phyloP scores from a whole-genome alignment of 805 yeast species.

The Scheffersomyces spartinae region DNA sequence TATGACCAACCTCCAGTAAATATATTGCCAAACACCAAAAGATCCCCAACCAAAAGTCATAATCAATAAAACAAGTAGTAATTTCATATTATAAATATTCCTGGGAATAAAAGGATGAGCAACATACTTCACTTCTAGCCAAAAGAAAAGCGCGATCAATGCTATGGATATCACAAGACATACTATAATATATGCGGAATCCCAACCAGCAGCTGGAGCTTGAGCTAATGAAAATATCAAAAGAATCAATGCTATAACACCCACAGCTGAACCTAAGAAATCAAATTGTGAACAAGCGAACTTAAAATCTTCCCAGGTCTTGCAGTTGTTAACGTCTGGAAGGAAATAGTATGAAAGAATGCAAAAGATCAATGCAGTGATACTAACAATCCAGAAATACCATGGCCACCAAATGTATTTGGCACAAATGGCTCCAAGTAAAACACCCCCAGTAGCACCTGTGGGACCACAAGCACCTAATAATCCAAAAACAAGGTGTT shows the following conservation, averaged over 20 bases:
- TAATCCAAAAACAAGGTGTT: conserved; percentile 42
- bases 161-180: conserved; percentile 42
- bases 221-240: conserved; percentile 67
- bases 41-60: conserved; percentile 66
- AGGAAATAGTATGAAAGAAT: conserved; percentile 22
- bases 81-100: conserved; percentile 32
- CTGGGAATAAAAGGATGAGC: conserved; percentile 44
- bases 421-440: conserved; percentile 38
- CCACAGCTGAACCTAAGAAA: conserved; percentile 42
- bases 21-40: conserved; percentile 65
- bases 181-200: conserved; percentile 41
- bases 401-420: conserved; percentile 48
- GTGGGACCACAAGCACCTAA: conserved; percentile 54
- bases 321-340: conserved; percentile 12
- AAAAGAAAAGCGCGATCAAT: conserved; percentile 28
- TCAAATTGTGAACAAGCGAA: conserved; percentile 22
- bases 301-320: neutral
- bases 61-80: conserved; percentile 36
- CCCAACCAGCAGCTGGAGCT: conserved; percentile 67
- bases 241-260: conserved; percentile 48
- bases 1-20: conserved; percentile 40
- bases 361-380: conserved; percentile 22
- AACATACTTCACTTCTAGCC: conserved; percentile 35
- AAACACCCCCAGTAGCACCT: conserved; percentile 47
- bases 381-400: conserved; percentile 39